Evolutionary conservation across 1,284 basidiomycete species (phyloP), one percentile per base, ranked within the genome.

Genomic region (Ustilago shanxiensis): DNA sequence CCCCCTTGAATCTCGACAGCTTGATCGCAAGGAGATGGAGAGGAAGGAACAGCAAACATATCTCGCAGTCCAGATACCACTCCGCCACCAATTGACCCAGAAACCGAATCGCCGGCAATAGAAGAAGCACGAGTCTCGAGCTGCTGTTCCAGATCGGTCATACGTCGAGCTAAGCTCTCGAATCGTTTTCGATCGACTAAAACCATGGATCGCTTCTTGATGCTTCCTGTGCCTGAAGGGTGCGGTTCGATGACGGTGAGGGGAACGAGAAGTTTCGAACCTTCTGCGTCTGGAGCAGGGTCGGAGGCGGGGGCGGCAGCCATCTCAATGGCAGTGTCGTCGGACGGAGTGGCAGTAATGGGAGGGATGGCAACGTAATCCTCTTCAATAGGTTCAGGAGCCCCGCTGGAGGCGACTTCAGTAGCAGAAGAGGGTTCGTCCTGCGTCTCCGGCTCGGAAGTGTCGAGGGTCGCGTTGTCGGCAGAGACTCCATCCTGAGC

Each of bases 161-260:
- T 81, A 2, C 79, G 45, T 13, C 73, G 53, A n/a, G 81, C 81
- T 7, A 83, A 69, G 20, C 64, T 67, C 56, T 81, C 81, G 55
- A 83, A 82, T 2, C 73, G 60, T n/a, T 64, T 65, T 2, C 81
- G 75, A 47, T 83, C 81, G 26, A 83, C 81, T 1, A 83, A 53
- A 8, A 83, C 79, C 80, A 83, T 80, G 26, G 74, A 78, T 2
- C 77, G 70, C 49, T 80, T 80, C 66, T 66, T 70, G 65, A 81
- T 77, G 33, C 69, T 74, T 11, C 81, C 81, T 39, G 75, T 81
- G 14, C 81, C 81, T 9, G 77, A 79, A 11, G 77, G 72, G 28
- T 77, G 68, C 10, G 79, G 69, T 56, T 67, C 74, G 28, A 83
- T 50, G 16, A 60, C 60, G 7, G 79, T 81, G 3, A 83, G 45